These are phyloP conservation scores for Plasmodium blacklocki DNA, from an alignment of 169 alveolate species.

Conservation along the genomic window DNA sequence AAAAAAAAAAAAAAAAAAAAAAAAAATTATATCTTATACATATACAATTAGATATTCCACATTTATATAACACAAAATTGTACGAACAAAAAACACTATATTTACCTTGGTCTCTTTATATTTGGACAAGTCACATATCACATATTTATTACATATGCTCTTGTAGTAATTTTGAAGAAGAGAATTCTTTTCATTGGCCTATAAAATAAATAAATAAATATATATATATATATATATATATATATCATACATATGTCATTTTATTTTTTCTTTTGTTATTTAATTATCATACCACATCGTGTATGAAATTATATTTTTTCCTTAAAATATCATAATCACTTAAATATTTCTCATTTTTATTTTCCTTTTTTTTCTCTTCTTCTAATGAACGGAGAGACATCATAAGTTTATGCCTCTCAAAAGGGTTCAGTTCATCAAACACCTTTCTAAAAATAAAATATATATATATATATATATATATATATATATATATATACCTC, in stretches of 20 bases:
- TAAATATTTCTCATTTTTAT: constrained; percentile 8
- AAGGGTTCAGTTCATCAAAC: constrained; percentile 35
- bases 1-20: neutral
- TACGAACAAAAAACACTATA: too few species aligned
- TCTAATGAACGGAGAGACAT: constrained; percentile 47
- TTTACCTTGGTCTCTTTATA: constrained; percentile 39
- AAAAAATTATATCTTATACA: neutral
- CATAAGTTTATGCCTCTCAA: constrained; percentile 61
- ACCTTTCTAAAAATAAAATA: constrained; percentile 2
- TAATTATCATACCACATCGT: constrained; percentile 35
- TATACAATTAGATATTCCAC: neutral
- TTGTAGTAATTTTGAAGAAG: constrained; percentile 68
- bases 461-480: neutral
- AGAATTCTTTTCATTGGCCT: constrained; percentile 47
- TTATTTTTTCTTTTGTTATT: neutral
- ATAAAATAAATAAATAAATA: neutral
- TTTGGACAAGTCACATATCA: constrained; percentile 39
- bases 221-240: neutral
- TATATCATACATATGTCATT: neutral
- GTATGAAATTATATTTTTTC: constrained; percentile 43
- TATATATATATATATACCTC: neutral
- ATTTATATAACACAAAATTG: neutral
- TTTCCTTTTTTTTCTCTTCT: constrained; percentile 25
- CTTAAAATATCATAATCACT: constrained; percentile 45
- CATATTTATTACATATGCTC: constrained; percentile 61